Conservation (phyloP, 2,329 filamentous ascomycete species). For the Fusarium mundagurra region DNA sequence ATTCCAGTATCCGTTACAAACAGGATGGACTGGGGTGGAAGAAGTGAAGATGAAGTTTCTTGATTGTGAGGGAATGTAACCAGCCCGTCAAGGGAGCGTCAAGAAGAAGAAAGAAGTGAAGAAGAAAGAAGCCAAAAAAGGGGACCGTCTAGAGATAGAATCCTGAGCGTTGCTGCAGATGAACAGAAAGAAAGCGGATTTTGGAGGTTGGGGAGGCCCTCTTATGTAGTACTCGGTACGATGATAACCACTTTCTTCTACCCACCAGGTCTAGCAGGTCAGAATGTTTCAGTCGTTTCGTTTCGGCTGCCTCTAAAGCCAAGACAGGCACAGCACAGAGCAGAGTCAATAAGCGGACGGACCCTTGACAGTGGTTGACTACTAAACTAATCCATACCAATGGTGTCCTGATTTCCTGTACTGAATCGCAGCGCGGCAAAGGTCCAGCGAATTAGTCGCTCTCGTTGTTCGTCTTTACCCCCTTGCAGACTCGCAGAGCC, state of each 20-base stretch:
- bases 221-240: constrained; percentile 34
- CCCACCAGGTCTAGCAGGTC: constrained; percentile 1
- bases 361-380: constrained; percentile 16
- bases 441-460: constrained; percentile 28
- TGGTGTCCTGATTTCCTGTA: neutral
- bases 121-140: constrained; percentile 22
- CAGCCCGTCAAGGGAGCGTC: constrained; percentile 36
- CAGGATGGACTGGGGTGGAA: neutral
- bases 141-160: constrained; percentile 28
- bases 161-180: constrained; percentile 40
- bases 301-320: constrained; percentile 27
- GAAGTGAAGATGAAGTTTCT: constrained; percentile 6
- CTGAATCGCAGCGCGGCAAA: constrained; percentile 34
- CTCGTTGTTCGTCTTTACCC: constrained; percentile 9
- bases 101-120: constrained; percentile 16
- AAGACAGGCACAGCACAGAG: constrained; percentile 1
- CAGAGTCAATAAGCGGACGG: neutral
- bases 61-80: constrained; percentile 34
- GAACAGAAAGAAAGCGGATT: neutral
- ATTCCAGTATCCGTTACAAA: constrained; percentile 34
- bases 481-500: neutral
- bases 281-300: constrained; percentile 37
- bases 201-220: constrained; percentile 24
- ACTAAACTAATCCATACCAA: neutral
- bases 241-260: neutral